Conservation (phyloP, 1,284 basidiomycete genomes). For the Ceratobasidium sp. region DNA sequence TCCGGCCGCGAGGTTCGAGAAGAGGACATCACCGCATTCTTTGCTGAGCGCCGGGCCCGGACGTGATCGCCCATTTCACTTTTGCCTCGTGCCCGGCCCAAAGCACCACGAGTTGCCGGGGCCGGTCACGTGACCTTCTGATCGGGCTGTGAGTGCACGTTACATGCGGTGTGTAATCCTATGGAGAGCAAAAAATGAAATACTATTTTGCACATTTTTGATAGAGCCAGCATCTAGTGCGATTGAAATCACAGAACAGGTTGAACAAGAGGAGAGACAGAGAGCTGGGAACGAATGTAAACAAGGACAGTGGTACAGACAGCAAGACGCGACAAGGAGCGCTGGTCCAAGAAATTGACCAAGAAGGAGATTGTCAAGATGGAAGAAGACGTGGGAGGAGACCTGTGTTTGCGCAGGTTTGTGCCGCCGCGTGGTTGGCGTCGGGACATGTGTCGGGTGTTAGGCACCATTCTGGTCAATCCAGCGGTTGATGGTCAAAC, state of each 20-base stretch:
- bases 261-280: not conserved
- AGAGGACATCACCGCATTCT: constrained; percentile 74
- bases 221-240: constrained; percentile 13
- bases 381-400: too few species aligned
- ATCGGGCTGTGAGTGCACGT: not conserved
- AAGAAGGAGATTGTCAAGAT: not conserved
- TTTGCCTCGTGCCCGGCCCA: too few species aligned
- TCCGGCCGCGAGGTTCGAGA: constrained; percentile 79
- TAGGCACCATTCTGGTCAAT: constrained; percentile 39
- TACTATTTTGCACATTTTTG: constrained; percentile 13
- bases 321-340: too few species aligned
- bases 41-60: constrained; percentile 56
- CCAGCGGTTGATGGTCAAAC: constrained; percentile 38
- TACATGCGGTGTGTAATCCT: not conserved
- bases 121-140: not conserved
- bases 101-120: too few species aligned
- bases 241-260: constrained; percentile 4
- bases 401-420: not conserved
- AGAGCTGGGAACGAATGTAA: not conserved
- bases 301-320: not conserved
- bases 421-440: not conserved
- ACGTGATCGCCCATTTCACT: too few species aligned
- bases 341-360: not conserved
- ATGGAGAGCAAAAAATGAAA: not conserved
- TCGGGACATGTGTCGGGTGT: not conserved